phyloP scores from a whole-genome alignment of 176 grass and related monocot species.

The barley (Hordeum vulgare) region DNA sequence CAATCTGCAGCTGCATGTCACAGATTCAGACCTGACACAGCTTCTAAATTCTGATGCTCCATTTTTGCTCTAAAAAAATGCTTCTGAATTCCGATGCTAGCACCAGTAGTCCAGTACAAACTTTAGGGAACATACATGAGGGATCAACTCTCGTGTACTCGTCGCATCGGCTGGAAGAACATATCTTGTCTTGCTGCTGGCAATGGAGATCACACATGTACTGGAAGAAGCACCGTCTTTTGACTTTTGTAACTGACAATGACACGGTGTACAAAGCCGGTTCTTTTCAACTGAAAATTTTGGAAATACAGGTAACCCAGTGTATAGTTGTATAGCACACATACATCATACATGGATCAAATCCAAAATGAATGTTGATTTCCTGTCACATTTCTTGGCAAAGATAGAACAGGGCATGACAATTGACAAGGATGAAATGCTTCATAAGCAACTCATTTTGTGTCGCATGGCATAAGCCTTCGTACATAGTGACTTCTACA shows the following conservation, averaged over 20 bases:
- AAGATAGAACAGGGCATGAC: neutral
- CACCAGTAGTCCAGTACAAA: slow-evolving; percentile 1
- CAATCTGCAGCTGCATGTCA: neutral
- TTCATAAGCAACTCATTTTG: neutral
- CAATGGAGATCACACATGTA: neutral
- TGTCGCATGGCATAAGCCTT: neutral
- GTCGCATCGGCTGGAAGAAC: neutral
- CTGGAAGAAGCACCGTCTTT: neutral
- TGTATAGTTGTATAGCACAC: slow-evolving; percentile 27
- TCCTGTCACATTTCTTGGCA: neutral
- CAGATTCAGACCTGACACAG: neutral
- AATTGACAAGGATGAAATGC: neutral
- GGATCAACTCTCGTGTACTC: neutral
- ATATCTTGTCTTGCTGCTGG: neutral
- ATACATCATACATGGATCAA: slow-evolving; percentile 32
- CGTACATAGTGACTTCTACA: neutral
- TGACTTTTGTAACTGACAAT: slow-evolving; percentile 11
- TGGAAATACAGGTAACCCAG: neutral
- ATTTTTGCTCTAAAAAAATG: neutral
- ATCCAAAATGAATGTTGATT: neutral
- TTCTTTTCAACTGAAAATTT: neutral
- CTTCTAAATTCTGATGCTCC: neutral
- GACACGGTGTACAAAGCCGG: neutral
- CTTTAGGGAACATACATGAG: neutral
- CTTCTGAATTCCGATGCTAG: neutral